Conservation (phyloP, 345 rosid species). For the Litchi chinensis region DNA sequence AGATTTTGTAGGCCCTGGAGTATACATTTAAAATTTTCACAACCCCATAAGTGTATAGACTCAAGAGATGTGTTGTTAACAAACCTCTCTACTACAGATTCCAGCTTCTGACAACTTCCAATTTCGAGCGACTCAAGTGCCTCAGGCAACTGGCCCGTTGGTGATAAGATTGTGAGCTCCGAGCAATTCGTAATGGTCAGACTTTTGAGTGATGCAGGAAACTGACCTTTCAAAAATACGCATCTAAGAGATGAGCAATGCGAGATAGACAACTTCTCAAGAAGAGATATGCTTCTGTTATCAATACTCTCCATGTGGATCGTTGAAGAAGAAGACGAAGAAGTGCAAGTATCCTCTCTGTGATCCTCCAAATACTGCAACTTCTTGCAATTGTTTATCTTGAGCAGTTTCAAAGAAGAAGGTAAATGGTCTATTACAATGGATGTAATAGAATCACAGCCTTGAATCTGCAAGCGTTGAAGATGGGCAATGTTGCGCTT, state of each 20-base stretch:
- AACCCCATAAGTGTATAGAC: rapidly evolving
- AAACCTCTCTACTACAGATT: constrained; percentile 1
- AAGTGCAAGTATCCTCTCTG: background rate
- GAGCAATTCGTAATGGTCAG: background rate
- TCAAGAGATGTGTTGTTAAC: background rate
- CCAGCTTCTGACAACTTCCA: background rate
- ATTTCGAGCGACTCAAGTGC: background rate
- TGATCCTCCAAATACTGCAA: no score
- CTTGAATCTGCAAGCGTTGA: background rate
- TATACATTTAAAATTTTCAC: background rate
- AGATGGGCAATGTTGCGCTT: background rate
- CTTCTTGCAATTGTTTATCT: background rate
- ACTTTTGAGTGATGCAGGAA: background rate
- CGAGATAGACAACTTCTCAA: background rate
- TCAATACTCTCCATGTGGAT: background rate
- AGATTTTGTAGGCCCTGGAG: background rate
- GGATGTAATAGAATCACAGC: background rate
- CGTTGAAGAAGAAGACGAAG: background rate
- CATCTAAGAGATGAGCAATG: background rate
- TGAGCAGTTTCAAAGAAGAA: background rate
- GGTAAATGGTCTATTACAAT: constrained; percentile 2
- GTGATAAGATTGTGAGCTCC: constrained; percentile 5
- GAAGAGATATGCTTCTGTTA: background rate
- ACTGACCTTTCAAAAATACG: background rate
- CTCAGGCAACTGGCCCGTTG: background rate